Evolutionary conservation across 768 basidiomycete species (phyloP).

Genomic region (Dictyophora rubrovolvata): DNA sequence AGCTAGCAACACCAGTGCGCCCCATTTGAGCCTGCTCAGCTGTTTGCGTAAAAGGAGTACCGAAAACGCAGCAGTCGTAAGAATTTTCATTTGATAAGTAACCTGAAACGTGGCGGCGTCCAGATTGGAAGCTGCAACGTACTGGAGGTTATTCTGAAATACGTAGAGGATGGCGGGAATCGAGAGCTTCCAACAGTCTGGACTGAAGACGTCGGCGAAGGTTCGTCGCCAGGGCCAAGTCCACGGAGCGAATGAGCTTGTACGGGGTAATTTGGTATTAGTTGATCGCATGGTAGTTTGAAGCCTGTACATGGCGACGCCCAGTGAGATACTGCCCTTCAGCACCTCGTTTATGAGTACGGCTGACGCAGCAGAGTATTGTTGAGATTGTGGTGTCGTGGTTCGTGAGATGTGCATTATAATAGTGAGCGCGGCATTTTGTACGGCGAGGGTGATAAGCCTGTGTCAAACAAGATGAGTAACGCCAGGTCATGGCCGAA

Average conservation of each 20-base stretch:
- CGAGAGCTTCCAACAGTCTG: slow-evolving; percentile 94
- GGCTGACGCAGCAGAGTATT: slow-evolving; percentile 89
- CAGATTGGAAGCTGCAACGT: slow-evolving; percentile 87
- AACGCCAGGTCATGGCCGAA: slow-evolving; percentile 3
- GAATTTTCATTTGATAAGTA: slow-evolving; percentile 95
- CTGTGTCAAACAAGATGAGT: slow-evolving; percentile 27
- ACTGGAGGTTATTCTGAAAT: slow-evolving; percentile 93
- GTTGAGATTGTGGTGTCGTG: slow-evolving; percentile 58
- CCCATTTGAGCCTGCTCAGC: slow-evolving; percentile 68
- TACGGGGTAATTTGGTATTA: slow-evolving; percentile 17
- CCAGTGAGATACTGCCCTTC: slow-evolving; percentile 80
- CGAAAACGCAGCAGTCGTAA: slow-evolving; percentile 86
- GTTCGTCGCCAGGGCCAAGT: slow-evolving; percentile 45
- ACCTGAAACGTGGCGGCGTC: slow-evolving; percentile 96
- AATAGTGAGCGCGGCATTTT: slow-evolving; percentile 84
- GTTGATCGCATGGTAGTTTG: slow-evolving; percentile 22
- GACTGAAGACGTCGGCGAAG: slow-evolving; percentile 64
- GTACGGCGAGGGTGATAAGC: slow-evolving; percentile 76
- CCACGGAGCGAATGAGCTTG: slow-evolving; percentile 26
- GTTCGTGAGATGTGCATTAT: slow-evolving; percentile 97
- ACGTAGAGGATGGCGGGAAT: slow-evolving; percentile 94
- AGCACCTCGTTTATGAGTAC: slow-evolving; percentile 91
- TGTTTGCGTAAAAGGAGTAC: slow-evolving; percentile 72
- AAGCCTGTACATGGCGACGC: slow-evolving; percentile 57
- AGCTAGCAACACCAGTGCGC: slow-evolving; percentile 74